Evolutionary conservation across 1,139 yeast species (phyloP), one percentile per base, ranked within the genome.

Genomic region (Candida sp.): DNA sequence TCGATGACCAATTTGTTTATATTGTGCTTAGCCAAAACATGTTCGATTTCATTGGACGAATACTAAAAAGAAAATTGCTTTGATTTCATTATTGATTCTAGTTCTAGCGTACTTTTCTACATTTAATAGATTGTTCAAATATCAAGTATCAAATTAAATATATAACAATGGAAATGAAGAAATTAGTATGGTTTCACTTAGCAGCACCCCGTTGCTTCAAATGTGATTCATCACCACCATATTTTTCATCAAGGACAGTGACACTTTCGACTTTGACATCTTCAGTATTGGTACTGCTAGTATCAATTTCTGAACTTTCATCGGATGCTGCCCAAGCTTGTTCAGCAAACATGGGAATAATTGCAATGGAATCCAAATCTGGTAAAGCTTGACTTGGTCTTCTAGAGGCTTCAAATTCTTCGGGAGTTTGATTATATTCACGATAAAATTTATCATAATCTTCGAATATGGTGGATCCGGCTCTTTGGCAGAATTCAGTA

Each of bases 401-500:
- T 23, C 27, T 21, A 12, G n/a, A 36, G 8, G 32, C 22, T 9
- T 35, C 22, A 22, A 35, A 21, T n/a, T 48, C 51, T 3, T 45
- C 51, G 6, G 40, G 34, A 8, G 51, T 49, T 25, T 36, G 38
- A 43, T 61, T 61, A 51, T 64, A 66, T 43, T 60, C 56, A 19
- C 55, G 45, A 53, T 69, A 69, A 41, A 73, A 63, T 36, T 57
- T 53, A 34, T 63, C 63, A 48, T 62, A 72, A 60, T 89, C 96
- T 9, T 90, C 88, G 68, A 82, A 89, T 49, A 89, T 63, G 52
- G 78, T 76, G 0, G 96, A 95, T 0, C 96, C 96, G 45, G 82
- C 75, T 41, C 75, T 77, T 56, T 87, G 82, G 49, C 90, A 86
- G 22, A 82, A 70, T 32, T 79, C 81, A 11, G 88, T 80, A 37